These are phyloP conservation scores for Fusarium virguliforme DNA, from an alignment of 2,329 filamentous ascomycete species.

Conservation along the genomic window DNA sequence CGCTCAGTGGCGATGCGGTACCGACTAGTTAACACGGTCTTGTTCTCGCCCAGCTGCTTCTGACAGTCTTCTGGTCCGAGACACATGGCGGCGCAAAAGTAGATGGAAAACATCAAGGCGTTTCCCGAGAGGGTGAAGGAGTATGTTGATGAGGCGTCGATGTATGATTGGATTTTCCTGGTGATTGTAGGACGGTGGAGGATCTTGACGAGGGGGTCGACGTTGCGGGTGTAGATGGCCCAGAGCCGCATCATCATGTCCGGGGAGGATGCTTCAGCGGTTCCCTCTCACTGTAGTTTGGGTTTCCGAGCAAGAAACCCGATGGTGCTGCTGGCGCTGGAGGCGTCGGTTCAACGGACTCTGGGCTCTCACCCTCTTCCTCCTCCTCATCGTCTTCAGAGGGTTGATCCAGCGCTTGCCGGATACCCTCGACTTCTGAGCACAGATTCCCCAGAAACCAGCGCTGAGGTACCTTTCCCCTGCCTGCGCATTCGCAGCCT, in stretches of 20 bases:
- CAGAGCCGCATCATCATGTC: conserved; percentile 59
- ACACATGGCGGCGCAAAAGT: conserved; percentile 60
- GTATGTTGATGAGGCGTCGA: conserved; percentile 38
- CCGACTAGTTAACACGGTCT: conserved; percentile 51
- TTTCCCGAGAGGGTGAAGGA: conserved; percentile 50
- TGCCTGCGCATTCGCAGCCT: conserved; percentile 44
- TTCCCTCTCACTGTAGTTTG: conserved; percentile 42
- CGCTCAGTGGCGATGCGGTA: conserved; percentile 58
- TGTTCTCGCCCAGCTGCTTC: conserved; percentile 55
- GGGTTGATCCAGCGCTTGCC: conserved; percentile 61
- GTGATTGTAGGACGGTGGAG: conserved; percentile 61
- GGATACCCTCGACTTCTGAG: conserved; percentile 63
- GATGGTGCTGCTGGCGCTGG: conserved; percentile 47
- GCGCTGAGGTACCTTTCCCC: conserved; percentile 58
- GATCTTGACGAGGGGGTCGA: conserved; percentile 63
- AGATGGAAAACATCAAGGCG: conserved; percentile 62
- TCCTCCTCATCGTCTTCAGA: conserved; percentile 60
- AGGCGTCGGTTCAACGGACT: conserved; percentile 46
- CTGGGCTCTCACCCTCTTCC: conserved; percentile 54
- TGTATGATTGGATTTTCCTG: conserved; percentile 50
- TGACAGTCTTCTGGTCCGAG: conserved; percentile 54
- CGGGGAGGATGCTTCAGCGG: conserved; percentile 56
- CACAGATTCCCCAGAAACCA: conserved; percentile 64
- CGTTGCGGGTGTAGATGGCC: conserved; percentile 58
- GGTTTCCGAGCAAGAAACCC: conserved; percentile 51